phyloP scores from a whole-genome alignment of 768 basidiomycete species.

The Mycena rebaudengoi region DNA sequence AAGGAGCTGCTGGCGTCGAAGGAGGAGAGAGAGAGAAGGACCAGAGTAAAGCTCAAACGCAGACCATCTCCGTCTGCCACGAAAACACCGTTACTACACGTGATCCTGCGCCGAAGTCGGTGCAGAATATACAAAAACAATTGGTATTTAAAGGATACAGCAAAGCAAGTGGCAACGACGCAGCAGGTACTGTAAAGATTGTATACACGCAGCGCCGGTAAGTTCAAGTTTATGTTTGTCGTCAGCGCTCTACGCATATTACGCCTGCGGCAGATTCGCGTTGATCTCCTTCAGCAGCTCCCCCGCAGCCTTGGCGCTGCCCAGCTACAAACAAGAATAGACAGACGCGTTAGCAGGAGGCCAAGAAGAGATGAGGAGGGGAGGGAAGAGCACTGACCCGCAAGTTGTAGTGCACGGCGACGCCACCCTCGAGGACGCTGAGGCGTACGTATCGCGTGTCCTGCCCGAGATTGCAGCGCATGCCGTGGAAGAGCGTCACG shows the following conservation, averaged over 20 bases:
- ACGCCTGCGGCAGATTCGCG: conserved; percentile 54
- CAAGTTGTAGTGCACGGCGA: conserved; percentile 76
- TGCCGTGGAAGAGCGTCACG: conserved; percentile 78
- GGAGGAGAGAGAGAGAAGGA: background rate
- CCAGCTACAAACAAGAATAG: conserved; percentile 53
- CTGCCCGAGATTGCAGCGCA: conserved; percentile 76
- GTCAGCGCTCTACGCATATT: no score
- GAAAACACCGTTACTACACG: background rate
- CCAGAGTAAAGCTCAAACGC: background rate
- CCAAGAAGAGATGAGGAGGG: conserved; percentile 22
- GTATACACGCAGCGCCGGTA: conserved; percentile 18
- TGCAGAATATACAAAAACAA: conserved; percentile 14
- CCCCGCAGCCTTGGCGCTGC: conserved; percentile 74
- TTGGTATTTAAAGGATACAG: conserved; percentile 24
- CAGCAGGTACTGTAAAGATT: conserved; percentile 21
- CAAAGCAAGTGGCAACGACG: conserved; percentile 11
- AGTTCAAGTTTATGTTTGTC: background rate
- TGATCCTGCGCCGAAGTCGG: background rate
- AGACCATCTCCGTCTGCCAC: conserved; percentile 14
- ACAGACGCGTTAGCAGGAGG: conserved; percentile 5
- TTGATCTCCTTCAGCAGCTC: conserved; percentile 70
- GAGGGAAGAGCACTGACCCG: no score
- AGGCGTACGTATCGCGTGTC: conserved; percentile 84
- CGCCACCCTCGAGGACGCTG: conserved; percentile 71
- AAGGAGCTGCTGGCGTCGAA: background rate